Evolutionary conservation across 2,329 filamentous ascomycete genomes (phyloP).

Genomic region (Pyrenochaeta sp.): DNA sequence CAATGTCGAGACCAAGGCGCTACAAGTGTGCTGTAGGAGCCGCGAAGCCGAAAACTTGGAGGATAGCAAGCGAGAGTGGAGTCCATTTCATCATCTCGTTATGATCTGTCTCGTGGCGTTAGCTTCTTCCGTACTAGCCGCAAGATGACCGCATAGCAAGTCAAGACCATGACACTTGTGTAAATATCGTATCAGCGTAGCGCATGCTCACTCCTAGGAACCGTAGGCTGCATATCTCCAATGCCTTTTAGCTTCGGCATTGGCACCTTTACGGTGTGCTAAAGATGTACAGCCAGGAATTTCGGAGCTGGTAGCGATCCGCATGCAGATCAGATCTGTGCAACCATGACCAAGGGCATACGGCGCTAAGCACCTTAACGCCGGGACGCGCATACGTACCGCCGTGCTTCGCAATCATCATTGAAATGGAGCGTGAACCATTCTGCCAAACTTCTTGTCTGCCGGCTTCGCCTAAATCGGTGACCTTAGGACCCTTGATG

Average conservation of each 20-base stretch:
- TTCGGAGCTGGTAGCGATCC: neutral
- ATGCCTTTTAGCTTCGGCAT: neutral
- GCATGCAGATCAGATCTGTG: neutral
- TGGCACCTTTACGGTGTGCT: neutral
- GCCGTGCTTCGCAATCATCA: conserved; percentile 48
- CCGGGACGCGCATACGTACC: conserved; percentile 33
- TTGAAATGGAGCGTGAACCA: conserved; percentile 36
- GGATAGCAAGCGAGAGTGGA: conserved; percentile 37
- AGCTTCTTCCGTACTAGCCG: conserved; percentile 15
- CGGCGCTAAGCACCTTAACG: neutral
- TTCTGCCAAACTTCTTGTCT: conserved; percentile 41
- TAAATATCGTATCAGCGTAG: neutral
- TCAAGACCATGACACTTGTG: neutral
- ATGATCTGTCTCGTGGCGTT: conserved; percentile 32
- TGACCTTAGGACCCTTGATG: conserved; percentile 22
- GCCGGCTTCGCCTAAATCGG: conserved; percentile 47
- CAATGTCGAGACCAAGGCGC: conserved; percentile 13
- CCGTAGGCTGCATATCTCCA: neutral
- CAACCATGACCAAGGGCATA: neutral
- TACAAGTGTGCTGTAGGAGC: conserved; percentile 26
- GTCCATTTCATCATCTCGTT: conserved; percentile 45
- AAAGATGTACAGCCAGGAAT: neutral
- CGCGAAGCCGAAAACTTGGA: conserved; percentile 36
- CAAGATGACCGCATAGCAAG: conserved; percentile 20
- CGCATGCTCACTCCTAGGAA: neutral